Evolutionary conservation across 1,139 yeast genomes (phyloP).

Genomic region (Wickerhamiella infanticola): DNA sequence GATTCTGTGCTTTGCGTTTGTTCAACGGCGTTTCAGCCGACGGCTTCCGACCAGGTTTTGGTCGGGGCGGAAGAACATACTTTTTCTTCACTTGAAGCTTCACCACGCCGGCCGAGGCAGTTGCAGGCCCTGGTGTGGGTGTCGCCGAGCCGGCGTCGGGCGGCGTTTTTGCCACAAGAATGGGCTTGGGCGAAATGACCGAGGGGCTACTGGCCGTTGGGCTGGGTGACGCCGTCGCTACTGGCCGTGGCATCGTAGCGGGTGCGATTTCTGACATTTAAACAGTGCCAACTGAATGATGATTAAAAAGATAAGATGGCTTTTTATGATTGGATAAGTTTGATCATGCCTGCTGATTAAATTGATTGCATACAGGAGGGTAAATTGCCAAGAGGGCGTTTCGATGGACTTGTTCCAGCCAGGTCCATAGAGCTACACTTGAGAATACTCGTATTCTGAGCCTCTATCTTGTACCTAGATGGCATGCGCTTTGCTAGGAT

Average conservation of each 20-base stretch:
- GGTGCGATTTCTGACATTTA: neutral
- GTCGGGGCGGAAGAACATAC: slow-evolving; percentile 86
- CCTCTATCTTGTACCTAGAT: too few species aligned
- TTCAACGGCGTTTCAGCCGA: slow-evolving; percentile 37
- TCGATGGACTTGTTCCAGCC: too few species aligned
- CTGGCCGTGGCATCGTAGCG: slow-evolving; percentile 3
- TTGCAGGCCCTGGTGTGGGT: neutral
- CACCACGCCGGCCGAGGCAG: slow-evolving; percentile 1
- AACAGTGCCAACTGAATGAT: neutral
- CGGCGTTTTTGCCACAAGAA: slow-evolving; percentile 1
- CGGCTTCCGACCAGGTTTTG: slow-evolving; percentile 84
- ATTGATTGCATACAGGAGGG: neutral
- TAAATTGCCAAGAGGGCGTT: too few species aligned
- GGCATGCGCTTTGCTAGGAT: too few species aligned
- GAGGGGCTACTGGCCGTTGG: neutral
- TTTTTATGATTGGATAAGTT: neutral
- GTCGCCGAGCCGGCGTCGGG: neutral
- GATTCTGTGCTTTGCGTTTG: slow-evolving; percentile 78
- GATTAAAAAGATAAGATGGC: slow-evolving; percentile 7
- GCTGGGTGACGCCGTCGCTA: slow-evolving; percentile 2
- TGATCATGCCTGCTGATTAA: neutral
- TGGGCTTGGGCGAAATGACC: neutral
- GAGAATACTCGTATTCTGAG: too few species aligned
- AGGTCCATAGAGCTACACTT: too few species aligned
- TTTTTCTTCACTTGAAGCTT: slow-evolving; percentile 48